A percentile compares a stretch with the other conserved stretches of the same genome.
phyloP scores from a whole-genome alignment of 1,139 yeast species.

The Candida mesenterica region DNA sequence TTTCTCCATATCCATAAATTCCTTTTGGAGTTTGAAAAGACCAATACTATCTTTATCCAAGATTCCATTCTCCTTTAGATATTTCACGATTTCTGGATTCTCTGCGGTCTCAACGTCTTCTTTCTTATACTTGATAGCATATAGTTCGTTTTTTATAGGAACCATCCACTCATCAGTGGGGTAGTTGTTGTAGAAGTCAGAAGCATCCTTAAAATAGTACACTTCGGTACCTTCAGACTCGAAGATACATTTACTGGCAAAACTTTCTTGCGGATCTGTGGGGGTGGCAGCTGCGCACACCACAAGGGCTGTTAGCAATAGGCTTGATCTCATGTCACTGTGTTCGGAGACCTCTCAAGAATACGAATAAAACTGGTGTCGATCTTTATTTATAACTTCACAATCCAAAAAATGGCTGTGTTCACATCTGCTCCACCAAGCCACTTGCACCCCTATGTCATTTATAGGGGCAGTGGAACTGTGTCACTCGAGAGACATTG shows the following conservation, averaged over 20 bases:
- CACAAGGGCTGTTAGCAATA: not conserved
- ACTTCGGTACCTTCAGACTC: slow-evolving; percentile 1
- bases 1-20: too few species aligned
- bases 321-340: not conserved
- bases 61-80: not conserved
- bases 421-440: too few species aligned
- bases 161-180: not conserved
- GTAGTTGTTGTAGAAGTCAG: not conserved
- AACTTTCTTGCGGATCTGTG: too few species aligned
- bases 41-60: slow-evolving; percentile 1
- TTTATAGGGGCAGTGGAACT: not conserved
- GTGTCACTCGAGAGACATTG: too few species aligned
- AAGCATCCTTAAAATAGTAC: not conserved
- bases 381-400: not conserved
- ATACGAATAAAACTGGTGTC: not conserved
- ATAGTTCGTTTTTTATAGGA: too few species aligned
- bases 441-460: not conserved
- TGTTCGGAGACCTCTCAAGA: not conserved
- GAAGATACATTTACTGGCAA: too few species aligned
- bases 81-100: not conserved
- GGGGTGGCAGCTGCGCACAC: too few species aligned
- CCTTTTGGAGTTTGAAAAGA: too few species aligned
- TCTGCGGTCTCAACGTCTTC: not conserved
- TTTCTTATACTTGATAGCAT: not conserved
- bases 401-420: not conserved